Conservation (phyloP, 331 rosid genomes). For the Rosa hybrid region DNA sequence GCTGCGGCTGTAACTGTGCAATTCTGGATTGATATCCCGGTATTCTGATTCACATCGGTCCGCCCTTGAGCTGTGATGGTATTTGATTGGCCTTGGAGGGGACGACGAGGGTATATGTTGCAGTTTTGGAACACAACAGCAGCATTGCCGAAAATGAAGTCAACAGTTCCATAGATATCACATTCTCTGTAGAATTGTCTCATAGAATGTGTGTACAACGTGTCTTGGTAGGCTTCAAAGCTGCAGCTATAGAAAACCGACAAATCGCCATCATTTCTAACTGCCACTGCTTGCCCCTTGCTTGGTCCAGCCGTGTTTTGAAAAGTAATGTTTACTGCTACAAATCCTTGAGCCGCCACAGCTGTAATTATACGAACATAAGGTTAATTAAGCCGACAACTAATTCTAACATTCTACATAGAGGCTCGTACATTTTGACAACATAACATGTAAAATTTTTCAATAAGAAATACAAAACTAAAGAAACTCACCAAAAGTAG, state of each 20-base stretch:
- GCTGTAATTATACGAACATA: slow-evolving; percentile 34
- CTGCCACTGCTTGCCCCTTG: slow-evolving; percentile 76
- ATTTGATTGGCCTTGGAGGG: slow-evolving; percentile 21
- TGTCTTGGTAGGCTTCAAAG: slow-evolving; percentile 79
- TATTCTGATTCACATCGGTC: slow-evolving; percentile 35
- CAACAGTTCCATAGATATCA: slow-evolving; percentile 73
- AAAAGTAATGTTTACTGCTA: slow-evolving; percentile 57
- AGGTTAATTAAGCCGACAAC: background rate
- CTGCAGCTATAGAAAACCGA: slow-evolving; percentile 76
- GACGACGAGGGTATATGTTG: slow-evolving; percentile 34
- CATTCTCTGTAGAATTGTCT: slow-evolving; percentile 79
- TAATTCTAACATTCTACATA: background rate
- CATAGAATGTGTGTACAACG: slow-evolving; percentile 60
- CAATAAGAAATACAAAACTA: background rate
- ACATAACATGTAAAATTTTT: background rate
- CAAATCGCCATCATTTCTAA: slow-evolving; percentile 67
- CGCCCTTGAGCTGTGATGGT: slow-evolving; percentile 53
- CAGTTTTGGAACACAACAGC: slow-evolving; percentile 44
- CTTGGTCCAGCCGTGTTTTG: slow-evolving; percentile 74
- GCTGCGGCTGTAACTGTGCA: slow-evolving; percentile 19
- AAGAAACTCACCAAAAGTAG: slow-evolving; percentile 54
- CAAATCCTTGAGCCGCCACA: slow-evolving; percentile 60
- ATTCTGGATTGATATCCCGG: slow-evolving; percentile 45
- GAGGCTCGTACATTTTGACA: background rate
- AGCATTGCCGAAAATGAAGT: slow-evolving; percentile 63